Base-by-base conservation (phyloP, 208 protist genomes). In the Trypanosoma rangeli region DNA sequence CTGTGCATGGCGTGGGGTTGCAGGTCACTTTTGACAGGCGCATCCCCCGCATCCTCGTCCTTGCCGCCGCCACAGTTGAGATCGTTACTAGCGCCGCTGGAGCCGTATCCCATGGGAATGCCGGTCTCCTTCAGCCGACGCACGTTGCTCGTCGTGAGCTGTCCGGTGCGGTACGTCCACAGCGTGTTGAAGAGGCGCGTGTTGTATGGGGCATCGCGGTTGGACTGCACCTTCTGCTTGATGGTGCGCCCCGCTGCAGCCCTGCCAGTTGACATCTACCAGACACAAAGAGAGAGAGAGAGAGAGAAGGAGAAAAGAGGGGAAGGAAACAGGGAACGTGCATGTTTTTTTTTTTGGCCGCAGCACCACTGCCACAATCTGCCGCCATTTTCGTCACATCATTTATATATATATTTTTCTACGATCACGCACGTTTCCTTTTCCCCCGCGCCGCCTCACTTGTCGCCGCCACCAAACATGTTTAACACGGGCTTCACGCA, bases 111-210 rank as follows among this genome's bases (percentile, higher is more conserved):
- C 58, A 90, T 79, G 18, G 82, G 54, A 52, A 92, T 85, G 22
- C 64, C 63, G n/a, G 74, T 68, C 26, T 91, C 78, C 62, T 76
- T 79, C 65, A 94, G 77, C 22, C 79, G 82, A 0, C 77, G 83
- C 53, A 91, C 64, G 57, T 92, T 92, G 16, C 84, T 89, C 26
- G 87, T 95, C n/a, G 90, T 93, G 42, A 95, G 84, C 78, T 95
- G 90, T 5, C 84, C 77, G 20, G 88, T 64, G 35, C 87, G 85
- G 71, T 95, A 93, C 10, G 83, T 90, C 87, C 90, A 95, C 8
- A 90, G 24, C 20, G 71, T 78, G 68, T 93, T 89, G 61, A 83
- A 89, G 71, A 90, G 90, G 42, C 90, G 85, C 26, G 77, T 67
- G 22, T 81, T 78, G 62, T 83, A 87, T 28, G 85, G 79, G 37